A percentile compares a stretch with the other conserved stretches of the same genome.
These are phyloP conservation scores for Kokia cookei DNA, from an alignment of 441 rosid species.

Conservation along the genomic window DNA sequence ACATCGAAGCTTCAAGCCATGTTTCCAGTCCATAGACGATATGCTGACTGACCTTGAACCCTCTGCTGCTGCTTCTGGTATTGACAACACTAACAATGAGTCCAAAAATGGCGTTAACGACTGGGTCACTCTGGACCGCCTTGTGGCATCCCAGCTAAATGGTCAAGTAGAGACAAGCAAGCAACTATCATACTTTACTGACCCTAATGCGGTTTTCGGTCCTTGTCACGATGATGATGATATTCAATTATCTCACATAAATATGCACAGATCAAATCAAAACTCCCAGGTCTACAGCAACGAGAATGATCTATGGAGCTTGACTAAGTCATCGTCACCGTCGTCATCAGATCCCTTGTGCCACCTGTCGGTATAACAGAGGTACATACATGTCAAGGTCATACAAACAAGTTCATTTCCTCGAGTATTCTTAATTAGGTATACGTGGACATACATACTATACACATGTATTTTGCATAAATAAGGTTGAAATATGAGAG, in stretches of 20 bases:
- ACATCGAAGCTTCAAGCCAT: constrained; percentile 16
- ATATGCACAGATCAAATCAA: constrained; percentile 31
- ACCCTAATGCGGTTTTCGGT: constrained; percentile 35
- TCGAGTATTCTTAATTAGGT: background rate
- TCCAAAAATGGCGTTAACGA: constrained; percentile 34
- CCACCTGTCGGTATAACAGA: constrained; percentile 63
- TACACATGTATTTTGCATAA: constrained; percentile 7
- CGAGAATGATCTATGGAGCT: constrained; percentile 54
- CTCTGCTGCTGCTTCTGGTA: background rate
- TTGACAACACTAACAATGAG: background rate
- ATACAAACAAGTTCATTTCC: constrained; percentile 1
- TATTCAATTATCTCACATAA: constrained; percentile 27
- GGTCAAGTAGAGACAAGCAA: constrained; percentile 38
- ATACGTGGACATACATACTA: background rate
- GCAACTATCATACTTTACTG: constrained; percentile 31
- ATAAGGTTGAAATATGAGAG: constrained; percentile 12
- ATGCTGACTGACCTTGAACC: constrained; percentile 25
- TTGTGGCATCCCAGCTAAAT: constrained; percentile 90
- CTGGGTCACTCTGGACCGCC: constrained; percentile 83
- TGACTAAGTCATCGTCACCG: constrained; percentile 45
- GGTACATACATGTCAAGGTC: background rate
- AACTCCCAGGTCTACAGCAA: constrained; percentile 17
- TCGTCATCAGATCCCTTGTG: constrained; percentile 72
- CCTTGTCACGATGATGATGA: constrained; percentile 32
- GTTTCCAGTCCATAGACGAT: constrained; percentile 39